phyloP scores from a whole-genome alignment of 1,284 basidiomycete species.

The Prillingera fragicola region DNA sequence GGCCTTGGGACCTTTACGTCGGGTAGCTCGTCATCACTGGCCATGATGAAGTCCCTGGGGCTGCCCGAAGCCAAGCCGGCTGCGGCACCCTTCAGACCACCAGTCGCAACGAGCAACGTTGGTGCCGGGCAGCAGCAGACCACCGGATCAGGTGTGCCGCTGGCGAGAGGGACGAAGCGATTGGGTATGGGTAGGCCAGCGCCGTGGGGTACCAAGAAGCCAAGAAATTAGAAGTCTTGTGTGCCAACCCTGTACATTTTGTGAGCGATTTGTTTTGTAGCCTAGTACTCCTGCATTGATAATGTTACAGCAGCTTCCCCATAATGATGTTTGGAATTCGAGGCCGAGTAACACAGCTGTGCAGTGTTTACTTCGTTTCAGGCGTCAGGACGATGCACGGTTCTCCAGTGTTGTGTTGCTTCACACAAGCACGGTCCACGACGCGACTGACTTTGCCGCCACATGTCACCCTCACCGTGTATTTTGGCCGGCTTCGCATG shows the following conservation, averaged over 20 bases:
- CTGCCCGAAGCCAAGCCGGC: not conserved
- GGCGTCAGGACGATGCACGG: not conserved
- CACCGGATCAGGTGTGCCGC: constrained; percentile 1
- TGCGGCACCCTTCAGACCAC: not conserved
- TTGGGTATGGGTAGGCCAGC: constrained; percentile 45
- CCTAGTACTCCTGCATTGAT: not conserved
- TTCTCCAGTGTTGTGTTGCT: not conserved
- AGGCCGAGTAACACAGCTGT: too few species aligned
- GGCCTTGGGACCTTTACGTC: constrained; percentile 30
- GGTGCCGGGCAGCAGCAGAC: not conserved
- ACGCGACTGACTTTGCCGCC: not conserved
- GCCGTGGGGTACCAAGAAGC: constrained; percentile 33
- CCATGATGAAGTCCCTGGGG: constrained; percentile 35
- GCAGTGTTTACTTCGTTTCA: not conserved
- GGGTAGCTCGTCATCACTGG: constrained; percentile 23
- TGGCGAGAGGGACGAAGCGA: constrained; percentile 37
- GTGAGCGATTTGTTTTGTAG: not conserved
- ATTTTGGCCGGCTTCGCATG: too few species aligned
- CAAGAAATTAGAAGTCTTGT: not conserved
- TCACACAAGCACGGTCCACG: not conserved
- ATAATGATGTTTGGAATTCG: not conserved
- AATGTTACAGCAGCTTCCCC: not conserved
- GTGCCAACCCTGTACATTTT: too few species aligned
- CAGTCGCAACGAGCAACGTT: not conserved
- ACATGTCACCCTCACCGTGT: not conserved